Evolutionary conservation across 2,329 filamentous ascomycete species (phyloP).

Genomic region (Xylaria polymorpha): DNA sequence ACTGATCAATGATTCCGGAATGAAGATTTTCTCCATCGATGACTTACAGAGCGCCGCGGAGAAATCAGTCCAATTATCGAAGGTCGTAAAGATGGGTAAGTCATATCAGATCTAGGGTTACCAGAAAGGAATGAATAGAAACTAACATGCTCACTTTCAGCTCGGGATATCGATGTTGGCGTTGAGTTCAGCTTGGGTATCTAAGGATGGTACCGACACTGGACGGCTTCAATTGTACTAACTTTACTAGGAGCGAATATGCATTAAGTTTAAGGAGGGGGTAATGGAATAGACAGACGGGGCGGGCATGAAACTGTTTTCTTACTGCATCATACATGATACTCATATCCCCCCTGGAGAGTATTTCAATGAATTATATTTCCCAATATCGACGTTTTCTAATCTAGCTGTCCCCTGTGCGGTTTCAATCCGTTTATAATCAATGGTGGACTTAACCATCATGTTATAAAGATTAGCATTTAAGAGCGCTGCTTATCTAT

Average conservation of each 20-base stretch:
- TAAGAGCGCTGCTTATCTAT: slow-evolving; percentile 4
- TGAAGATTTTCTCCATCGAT: slow-evolving; percentile 99
- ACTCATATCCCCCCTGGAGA: slow-evolving; percentile 24
- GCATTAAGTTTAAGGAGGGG: slow-evolving; percentile 29
- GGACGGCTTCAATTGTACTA: slow-evolving; percentile 49
- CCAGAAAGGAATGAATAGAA: slow-evolving; percentile 28
- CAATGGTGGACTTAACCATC: not conserved
- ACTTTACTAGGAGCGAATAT: slow-evolving; percentile 48
- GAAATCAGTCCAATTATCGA: slow-evolving; percentile 98
- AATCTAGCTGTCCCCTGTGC: not conserved
- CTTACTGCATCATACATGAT: slow-evolving; percentile 32
- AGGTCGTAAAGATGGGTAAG: slow-evolving; percentile 97
- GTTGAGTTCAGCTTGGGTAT: slow-evolving; percentile 96
- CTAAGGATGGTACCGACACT: slow-evolving; percentile 62
- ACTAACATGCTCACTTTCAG: slow-evolving; percentile 55
- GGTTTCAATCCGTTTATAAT: not conserved
- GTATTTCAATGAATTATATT: slow-evolving; percentile 32
- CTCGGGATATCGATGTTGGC: slow-evolving; percentile 95
- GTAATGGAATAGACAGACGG: slow-evolving; percentile 39
- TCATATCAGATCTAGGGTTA: slow-evolving; percentile 41
- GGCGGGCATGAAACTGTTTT: slow-evolving; percentile 34
- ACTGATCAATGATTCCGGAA: slow-evolving; percentile 93
- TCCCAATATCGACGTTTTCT: slow-evolving; percentile 13
- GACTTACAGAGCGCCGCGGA: slow-evolving; percentile 97
- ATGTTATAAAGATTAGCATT: not conserved